These are phyloP conservation scores for Amylocarpus encephaloides DNA, from an alignment of 2,329 filamentous ascomycete genomes.

Conservation along the genomic window DNA sequence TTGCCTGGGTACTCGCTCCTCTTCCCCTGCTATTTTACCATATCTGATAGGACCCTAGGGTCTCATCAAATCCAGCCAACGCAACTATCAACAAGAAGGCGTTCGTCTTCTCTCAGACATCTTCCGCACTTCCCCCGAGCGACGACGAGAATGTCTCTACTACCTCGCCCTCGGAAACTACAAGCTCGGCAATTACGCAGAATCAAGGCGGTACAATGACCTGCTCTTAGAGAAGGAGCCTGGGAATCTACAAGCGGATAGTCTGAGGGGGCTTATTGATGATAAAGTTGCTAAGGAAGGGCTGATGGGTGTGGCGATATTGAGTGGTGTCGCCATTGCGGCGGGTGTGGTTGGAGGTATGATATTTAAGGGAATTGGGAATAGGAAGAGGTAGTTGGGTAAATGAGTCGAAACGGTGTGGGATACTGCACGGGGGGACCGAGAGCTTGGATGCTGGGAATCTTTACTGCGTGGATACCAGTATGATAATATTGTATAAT, in stretches of 20 bases:
- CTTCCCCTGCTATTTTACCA: not conserved
- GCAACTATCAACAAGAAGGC: conserved; percentile 86
- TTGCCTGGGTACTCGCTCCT: conserved; percentile 71
- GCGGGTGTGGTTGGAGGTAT: conserved; percentile 90
- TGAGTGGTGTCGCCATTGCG: conserved; percentile 85
- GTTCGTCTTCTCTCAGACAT: conserved; percentile 93
- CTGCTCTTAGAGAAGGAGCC: conserved; percentile 85
- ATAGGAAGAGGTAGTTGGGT: conserved; percentile 35
- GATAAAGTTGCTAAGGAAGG: conserved; percentile 95
- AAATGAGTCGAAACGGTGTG: not conserved
- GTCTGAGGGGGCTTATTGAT: conserved; percentile 82
- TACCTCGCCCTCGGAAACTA: conserved; percentile 96
- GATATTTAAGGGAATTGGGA: conserved; percentile 68
- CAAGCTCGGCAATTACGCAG: conserved; percentile 95
- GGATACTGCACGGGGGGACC: not conserved
- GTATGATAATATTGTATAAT: conserved; percentile 3
- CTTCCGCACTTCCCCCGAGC: conserved; percentile 87
- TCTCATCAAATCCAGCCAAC: conserved; percentile 83
- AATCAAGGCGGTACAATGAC: conserved; percentile 92
- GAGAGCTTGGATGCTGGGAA: not conserved
- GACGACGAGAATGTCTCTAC: conserved; percentile 94
- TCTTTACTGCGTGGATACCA: not conserved
- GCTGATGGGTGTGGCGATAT: conserved; percentile 86
- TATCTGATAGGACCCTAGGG: conserved; percentile 50
- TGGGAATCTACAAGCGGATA: conserved; percentile 81